Conservation (phyloP, 345 rosid species). For the Eucalyptus camaldulensis region DNA sequence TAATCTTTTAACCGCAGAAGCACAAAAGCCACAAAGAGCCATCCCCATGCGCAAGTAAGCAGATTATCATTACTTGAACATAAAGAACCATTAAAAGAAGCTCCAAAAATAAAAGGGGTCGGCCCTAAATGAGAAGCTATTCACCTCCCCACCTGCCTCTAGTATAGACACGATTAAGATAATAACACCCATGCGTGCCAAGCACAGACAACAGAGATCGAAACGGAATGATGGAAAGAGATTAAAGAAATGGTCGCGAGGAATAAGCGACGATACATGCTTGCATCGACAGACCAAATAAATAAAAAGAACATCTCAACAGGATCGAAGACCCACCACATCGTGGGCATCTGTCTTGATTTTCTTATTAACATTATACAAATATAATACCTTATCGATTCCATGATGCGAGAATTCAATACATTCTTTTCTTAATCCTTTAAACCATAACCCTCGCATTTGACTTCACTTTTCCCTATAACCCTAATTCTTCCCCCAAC, state of each 20-base stretch:
- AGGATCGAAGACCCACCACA: background rate
- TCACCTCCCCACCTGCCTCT: background rate
- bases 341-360: conserved; percentile 4
- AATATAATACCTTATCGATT: background rate
- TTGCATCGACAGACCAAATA: background rate
- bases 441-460: conserved; percentile 9
- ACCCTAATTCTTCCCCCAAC: background rate
- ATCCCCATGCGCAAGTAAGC: background rate
- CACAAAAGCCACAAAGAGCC: background rate
- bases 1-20: background rate
- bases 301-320: background rate
- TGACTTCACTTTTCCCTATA: background rate
- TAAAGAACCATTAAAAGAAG: background rate
- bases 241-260: background rate
- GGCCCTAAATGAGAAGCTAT: background rate
- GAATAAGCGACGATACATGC: background rate
- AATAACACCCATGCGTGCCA: background rate
- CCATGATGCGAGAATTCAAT: conserved; percentile 3
- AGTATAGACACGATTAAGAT: background rate
- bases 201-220: background rate
- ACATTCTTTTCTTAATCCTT: conserved; percentile 1
- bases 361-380: background rate
- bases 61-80: background rate
- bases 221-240: background rate
- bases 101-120: background rate